Evolutionary conservation across 2,329 filamentous ascomycete genomes (phyloP).

Genomic region (Cladophialophora bantiana): DNA sequence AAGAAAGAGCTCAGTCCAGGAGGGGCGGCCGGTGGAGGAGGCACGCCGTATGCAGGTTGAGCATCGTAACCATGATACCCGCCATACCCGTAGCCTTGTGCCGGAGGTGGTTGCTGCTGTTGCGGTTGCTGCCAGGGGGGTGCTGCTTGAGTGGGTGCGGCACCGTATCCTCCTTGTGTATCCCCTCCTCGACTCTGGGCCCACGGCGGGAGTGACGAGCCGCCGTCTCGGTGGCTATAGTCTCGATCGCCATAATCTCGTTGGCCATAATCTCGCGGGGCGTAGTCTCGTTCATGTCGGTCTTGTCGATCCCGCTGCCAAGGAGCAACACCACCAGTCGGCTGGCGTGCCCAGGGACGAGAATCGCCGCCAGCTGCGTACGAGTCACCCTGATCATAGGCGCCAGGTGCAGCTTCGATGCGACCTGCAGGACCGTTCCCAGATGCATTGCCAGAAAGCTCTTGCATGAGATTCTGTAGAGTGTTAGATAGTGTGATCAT

Average conservation of each 20-base stretch:
- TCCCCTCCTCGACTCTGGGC: constrained; percentile 45
- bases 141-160: constrained; percentile 63
- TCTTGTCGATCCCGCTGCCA: constrained; percentile 70
- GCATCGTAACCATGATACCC: constrained; percentile 56
- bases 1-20: constrained; percentile 68
- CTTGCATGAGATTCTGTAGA: constrained; percentile 89
- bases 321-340: constrained; percentile 64
- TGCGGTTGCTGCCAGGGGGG: constrained; percentile 62
- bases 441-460: constrained; percentile 77
- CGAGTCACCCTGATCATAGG: constrained; percentile 49
- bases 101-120: constrained; percentile 58
- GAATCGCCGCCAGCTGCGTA: constrained; percentile 60
- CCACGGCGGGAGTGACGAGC: constrained; percentile 46
- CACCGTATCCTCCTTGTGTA: constrained; percentile 47
- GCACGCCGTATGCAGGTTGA: constrained; percentile 51
- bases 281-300: constrained; percentile 54
- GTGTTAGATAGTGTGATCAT: constrained; percentile 38
- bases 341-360: constrained; percentile 47
- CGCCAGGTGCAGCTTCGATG: constrained; percentile 83
- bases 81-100: constrained; percentile 64
- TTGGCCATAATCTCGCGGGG: constrained; percentile 43
- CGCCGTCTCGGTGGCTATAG: constrained; percentile 36
- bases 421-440: constrained; percentile 71
- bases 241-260: constrained; percentile 52
- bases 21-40: constrained; percentile 59